phyloP scores from a whole-genome alignment of 129 eudicot species.

The Helianthus annuus region HanXRQr2.0-SUNRISE NC_035438.2:45897585-45898084 shows the following conservation, averaged over 20 bases:
- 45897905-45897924: constrained; percentile 31
- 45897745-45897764: constrained; percentile 25
- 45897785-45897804: constrained; percentile 36
- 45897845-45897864: constrained; percentile 1
- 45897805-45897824: constrained; percentile 10
- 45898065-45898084: constrained; percentile 35
- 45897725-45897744: background rate
- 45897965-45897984: background rate
- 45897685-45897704: constrained; percentile 11
- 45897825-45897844: constrained; percentile 12
- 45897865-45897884: background rate
- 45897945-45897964: constrained; percentile 27
- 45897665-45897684: constrained; percentile 28
- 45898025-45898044: constrained; percentile 19
- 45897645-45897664: constrained; percentile 39
- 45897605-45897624: constrained; percentile 16
- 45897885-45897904: constrained; percentile 20
- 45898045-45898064: constrained; percentile 38
- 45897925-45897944: constrained; percentile 17
- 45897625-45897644: constrained; percentile 32
- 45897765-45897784: constrained; percentile 30
- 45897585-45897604: constrained; percentile 26
- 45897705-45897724: constrained; percentile 14
- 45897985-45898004: background rate
- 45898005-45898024: background rate